phyloP scores from a whole-genome alignment of 495 filamentous ascomycete genomes.

The Penicillium simplicissimum region DNA sequence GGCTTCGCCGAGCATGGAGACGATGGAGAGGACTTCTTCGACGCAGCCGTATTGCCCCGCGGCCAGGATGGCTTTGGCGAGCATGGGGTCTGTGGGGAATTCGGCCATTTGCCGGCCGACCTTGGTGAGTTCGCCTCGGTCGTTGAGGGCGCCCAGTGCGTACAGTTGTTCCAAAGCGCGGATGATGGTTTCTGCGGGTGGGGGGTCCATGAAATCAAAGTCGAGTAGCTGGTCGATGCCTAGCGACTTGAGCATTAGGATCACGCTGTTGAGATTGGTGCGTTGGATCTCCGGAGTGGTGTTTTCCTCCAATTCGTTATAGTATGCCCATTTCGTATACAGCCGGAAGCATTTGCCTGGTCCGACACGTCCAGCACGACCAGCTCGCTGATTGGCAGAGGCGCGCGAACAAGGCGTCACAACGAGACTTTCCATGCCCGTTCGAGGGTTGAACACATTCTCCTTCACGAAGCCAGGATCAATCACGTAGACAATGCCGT shows the following conservation, averaged over 20 bases:
- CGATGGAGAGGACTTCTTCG: constrained; percentile 91
- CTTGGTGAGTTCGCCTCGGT: constrained; percentile 87
- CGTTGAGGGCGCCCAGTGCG: constrained; percentile 85
- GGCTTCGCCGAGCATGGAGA: constrained; percentile 90
- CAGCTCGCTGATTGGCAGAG: constrained; percentile 88
- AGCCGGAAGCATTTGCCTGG: constrained; percentile 94
- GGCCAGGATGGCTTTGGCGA: constrained; percentile 88
- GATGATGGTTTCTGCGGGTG: constrained; percentile 87
- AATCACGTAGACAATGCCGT: constrained; percentile 89
- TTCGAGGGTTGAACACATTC: constrained; percentile 88
- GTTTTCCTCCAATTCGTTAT: constrained; percentile 91
- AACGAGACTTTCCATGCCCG: constrained; percentile 88
- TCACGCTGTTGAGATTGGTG: constrained; percentile 80
- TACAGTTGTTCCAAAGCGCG: constrained; percentile 90
- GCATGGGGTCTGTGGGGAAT: constrained; percentile 92
- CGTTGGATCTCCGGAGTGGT: constrained; percentile 95
- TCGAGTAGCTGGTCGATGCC: constrained; percentile 93
- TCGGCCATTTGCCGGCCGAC: constrained; percentile 95
- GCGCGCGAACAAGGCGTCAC: constrained; percentile 94
- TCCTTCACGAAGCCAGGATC: constrained; percentile 94
- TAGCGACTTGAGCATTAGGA: constrained; percentile 83
- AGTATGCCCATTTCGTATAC: constrained; percentile 92
- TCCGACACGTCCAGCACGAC: constrained; percentile 87
- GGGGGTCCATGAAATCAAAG: constrained; percentile 97
- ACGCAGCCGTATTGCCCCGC: constrained; percentile 87